A percentile compares a stretch with the other conserved stretches of the same genome.
These are phyloP conservation scores for Candida argentea DNA, from an alignment of 805 yeast species.

Conservation along the genomic window DNA sequence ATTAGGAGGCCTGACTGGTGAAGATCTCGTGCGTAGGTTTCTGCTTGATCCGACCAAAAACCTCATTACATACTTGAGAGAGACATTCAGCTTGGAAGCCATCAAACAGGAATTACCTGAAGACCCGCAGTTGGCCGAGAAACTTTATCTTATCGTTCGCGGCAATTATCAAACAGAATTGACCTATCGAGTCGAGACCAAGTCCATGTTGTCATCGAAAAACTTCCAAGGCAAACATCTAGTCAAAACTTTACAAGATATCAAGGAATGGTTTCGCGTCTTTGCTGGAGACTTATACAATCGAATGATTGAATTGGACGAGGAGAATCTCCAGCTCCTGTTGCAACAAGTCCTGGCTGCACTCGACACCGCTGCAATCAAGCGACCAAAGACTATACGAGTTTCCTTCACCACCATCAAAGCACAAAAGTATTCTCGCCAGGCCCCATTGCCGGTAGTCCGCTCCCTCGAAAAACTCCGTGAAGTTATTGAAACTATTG, in stretches of 20 bases:
- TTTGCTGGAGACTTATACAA: slow-evolving; percentile 71
- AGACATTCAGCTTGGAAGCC: slow-evolving; percentile 27
- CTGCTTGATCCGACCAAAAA: slow-evolving; percentile 37
- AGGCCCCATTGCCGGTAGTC: slow-evolving; percentile 27
- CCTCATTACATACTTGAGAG: slow-evolving; percentile 40
- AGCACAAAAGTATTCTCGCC: slow-evolving; percentile 26
- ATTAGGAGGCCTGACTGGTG: slow-evolving; percentile 85
- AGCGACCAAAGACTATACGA: slow-evolving; percentile 48
- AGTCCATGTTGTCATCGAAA: slow-evolving; percentile 85
- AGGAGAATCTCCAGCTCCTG: slow-evolving; percentile 38
- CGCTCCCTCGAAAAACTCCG: slow-evolving; percentile 24
- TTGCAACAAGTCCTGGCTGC: slow-evolving; percentile 12
- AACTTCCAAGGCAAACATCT: slow-evolving; percentile 52
- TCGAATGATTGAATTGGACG: slow-evolving; percentile 64
- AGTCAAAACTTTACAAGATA: slow-evolving; percentile 44
- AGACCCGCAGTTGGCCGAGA: slow-evolving; percentile 41
- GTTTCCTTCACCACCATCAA: slow-evolving; percentile 22
- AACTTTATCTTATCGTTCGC: slow-evolving; percentile 50
- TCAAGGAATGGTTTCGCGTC: slow-evolving; percentile 70
- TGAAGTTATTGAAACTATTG: slow-evolving; percentile 11
- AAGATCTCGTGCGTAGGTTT: slow-evolving; percentile 39
- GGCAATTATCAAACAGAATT: slow-evolving; percentile 54
- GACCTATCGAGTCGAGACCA: slow-evolving; percentile 48
- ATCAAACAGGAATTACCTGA: slow-evolving; percentile 16
- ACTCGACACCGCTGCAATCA: slow-evolving; percentile 14